A percentile compares a stretch with the other conserved stretches of the same genome.
Conservation (phyloP, 768 basidiomycete genomes). For the Agaricus subrufescens region DNA sequence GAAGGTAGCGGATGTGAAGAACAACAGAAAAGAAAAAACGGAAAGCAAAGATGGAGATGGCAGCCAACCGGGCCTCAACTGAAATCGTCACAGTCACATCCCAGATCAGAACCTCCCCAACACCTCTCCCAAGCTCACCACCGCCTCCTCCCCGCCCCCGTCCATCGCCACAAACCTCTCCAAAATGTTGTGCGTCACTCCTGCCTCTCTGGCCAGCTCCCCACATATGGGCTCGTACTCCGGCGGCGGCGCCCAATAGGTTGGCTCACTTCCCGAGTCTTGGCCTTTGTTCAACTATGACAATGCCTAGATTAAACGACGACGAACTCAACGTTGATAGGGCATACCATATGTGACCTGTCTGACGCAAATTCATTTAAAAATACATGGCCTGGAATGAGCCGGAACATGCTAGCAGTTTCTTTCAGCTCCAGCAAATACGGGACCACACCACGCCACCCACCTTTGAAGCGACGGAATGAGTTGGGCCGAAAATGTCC, state of each 20-base stretch:
- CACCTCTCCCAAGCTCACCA: slow-evolving; percentile 27
- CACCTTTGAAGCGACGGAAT: slow-evolving; percentile 41
- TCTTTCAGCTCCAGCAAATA: not conserved
- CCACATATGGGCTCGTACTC: slow-evolving; percentile 47
- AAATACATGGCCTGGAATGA: slow-evolving; percentile 47
- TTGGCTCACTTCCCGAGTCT: not conserved
- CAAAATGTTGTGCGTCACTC: slow-evolving; percentile 52
- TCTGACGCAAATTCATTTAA: slow-evolving; percentile 67
- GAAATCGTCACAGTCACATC: slow-evolving; percentile 8
- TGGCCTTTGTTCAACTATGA: not conserved
- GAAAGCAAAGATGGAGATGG: slow-evolving; percentile 8
- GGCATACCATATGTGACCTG: slow-evolving; percentile 68
- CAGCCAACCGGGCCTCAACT: slow-evolving; percentile 1
- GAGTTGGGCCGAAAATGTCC: slow-evolving; percentile 37
- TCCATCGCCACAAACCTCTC: slow-evolving; percentile 50
- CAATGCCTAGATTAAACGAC: not conserved
- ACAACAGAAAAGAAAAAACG: slow-evolving; percentile 11
- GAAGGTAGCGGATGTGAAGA: slow-evolving; percentile 10
- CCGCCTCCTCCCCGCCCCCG: slow-evolving; percentile 24
- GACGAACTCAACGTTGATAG: not conserved
- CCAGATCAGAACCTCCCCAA: slow-evolving; percentile 4
- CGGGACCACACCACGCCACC: slow-evolving; percentile 1
- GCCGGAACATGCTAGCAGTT: slow-evolving; percentile 51
- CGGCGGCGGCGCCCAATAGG: slow-evolving; percentile 45
- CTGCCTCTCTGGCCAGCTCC: slow-evolving; percentile 27